phyloP scores from a whole-genome alignment of 495 filamentous ascomycete genomes.

The Penicillium angulare region DNA sequence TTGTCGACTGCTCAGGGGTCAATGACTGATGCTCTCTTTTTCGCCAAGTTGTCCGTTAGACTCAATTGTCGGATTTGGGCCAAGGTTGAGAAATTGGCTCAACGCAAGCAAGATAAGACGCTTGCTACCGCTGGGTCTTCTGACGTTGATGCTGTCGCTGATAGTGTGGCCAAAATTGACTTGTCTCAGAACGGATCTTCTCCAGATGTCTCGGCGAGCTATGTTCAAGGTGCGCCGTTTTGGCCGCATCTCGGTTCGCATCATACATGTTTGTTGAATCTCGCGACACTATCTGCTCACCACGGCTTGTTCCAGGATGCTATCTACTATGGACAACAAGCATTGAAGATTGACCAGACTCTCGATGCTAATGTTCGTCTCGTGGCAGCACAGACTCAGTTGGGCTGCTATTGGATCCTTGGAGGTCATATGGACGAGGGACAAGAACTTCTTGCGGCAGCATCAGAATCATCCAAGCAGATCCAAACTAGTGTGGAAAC shows the following conservation, averaged over 20 bases:
- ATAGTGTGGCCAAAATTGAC: slow-evolving; percentile 44
- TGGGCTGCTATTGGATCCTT: slow-evolving; percentile 63
- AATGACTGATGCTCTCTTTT: slow-evolving; percentile 60
- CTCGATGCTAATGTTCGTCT: slow-evolving; percentile 60
- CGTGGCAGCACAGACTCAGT: slow-evolving; percentile 51
- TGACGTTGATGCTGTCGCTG: slow-evolving; percentile 41
- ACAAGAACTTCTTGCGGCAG: slow-evolving; percentile 54
- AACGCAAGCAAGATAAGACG: slow-evolving; percentile 34
- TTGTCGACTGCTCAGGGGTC: slow-evolving; percentile 63
- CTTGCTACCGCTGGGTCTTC: slow-evolving; percentile 21
- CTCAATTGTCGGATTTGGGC: slow-evolving; percentile 70
- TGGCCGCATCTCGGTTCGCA: slow-evolving; percentile 77
- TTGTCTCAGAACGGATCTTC: slow-evolving; percentile 28
- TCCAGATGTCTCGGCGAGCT: slow-evolving; percentile 25
- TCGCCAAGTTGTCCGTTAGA: slow-evolving; percentile 64
- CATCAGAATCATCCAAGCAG: slow-evolving; percentile 39
- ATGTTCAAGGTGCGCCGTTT: slow-evolving; percentile 62
- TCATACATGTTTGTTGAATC: slow-evolving; percentile 63
- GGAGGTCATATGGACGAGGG: slow-evolving; percentile 62
- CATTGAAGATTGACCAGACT: slow-evolving; percentile 71
- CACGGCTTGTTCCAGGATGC: slow-evolving; percentile 87
- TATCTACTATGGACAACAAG: slow-evolving; percentile 84
- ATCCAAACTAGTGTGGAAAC: slow-evolving; percentile 46
- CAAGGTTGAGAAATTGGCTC: slow-evolving; percentile 54
- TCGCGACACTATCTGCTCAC: slow-evolving; percentile 74